phyloP scores from a whole-genome alignment of 1,284 basidiomycete species.

The Apiotrichum laibachii region DNA sequence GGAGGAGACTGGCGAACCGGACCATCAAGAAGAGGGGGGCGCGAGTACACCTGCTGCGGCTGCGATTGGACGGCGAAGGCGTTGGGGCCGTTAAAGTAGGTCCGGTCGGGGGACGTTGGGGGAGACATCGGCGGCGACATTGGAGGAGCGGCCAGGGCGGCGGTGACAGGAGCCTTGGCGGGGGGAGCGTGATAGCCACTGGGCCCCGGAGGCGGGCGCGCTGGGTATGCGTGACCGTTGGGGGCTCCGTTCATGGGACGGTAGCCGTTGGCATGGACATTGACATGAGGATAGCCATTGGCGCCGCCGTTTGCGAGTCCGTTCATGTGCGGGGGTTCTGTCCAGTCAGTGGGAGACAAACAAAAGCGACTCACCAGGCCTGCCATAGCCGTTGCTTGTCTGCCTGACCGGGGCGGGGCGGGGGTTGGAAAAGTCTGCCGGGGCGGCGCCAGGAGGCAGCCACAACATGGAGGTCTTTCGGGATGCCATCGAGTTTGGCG shows the following conservation, averaged over 20 bases:
- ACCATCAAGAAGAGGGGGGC: conserved; percentile 19
- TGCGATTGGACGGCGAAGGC: background rate
- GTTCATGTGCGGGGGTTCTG: background rate
- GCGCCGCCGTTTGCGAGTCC: background rate
- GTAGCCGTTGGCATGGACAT: background rate
- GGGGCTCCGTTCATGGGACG: background rate
- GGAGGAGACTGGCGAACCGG: background rate
- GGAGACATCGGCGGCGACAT: conserved; percentile 10
- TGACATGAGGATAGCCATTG: background rate
- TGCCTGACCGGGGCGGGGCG: background rate
- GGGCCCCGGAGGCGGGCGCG: background rate
- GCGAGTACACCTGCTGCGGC: conserved; percentile 17
- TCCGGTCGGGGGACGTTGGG: conserved; percentile 8
- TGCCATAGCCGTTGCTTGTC: background rate
- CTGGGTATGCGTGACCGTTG: background rate
- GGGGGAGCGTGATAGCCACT: background rate
- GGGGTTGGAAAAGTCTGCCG: background rate
- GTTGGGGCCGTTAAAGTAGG: conserved; percentile 5
- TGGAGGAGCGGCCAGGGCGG: background rate
- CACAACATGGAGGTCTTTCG: background rate
- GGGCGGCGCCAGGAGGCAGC: conserved; percentile 11
- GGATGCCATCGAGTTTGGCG: background rate
- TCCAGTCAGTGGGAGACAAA: background rate
- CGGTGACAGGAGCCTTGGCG: background rate
- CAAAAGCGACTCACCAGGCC: background rate